Conservation (phyloP, 2,329 filamentous ascomycete species). For the Chaetomiaceae sp. region DNA sequence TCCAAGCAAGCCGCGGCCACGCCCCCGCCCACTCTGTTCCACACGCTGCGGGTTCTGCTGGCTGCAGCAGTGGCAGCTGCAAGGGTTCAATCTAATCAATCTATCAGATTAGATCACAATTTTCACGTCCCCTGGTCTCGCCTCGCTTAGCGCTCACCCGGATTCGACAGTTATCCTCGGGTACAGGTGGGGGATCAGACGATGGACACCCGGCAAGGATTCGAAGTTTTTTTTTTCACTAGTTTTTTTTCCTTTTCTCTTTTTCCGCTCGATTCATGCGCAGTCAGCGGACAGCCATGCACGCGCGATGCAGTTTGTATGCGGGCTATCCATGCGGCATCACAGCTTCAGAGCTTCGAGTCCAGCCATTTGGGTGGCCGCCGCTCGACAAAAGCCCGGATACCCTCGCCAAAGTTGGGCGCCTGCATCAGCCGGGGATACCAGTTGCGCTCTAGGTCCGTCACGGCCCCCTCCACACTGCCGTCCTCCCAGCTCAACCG, state of each 20-base stretch:
- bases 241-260: no score
- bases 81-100: conserved; percentile 16
- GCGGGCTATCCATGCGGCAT: neutral
- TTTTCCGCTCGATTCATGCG: no score
- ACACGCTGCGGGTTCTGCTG: neutral
- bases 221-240: no score
- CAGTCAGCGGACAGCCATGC: no score
- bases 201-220: neutral
- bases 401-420: conserved; percentile 29
- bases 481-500: conserved; percentile 65
- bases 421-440: conserved; percentile 26
- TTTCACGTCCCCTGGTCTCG: neutral
- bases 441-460: conserved; percentile 24
- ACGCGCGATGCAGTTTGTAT: no score
- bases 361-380: conserved; percentile 26
- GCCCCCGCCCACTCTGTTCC: neutral
- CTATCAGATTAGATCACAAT: conserved; percentile 20
- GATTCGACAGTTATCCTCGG: neutral
- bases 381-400: conserved; percentile 29
- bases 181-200: neutral
- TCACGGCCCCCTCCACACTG: conserved; percentile 26
- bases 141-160: conserved; percentile 8
- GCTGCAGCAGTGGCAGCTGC: no score
- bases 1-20: no score
- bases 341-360: conserved; percentile 24